Percentiles rank a stretch among this genome's conserved stretches.
Evolutionary conservation across 495 filamentous ascomycete species (phyloP).

Genomic region (Penicillium goetzii): DNA sequence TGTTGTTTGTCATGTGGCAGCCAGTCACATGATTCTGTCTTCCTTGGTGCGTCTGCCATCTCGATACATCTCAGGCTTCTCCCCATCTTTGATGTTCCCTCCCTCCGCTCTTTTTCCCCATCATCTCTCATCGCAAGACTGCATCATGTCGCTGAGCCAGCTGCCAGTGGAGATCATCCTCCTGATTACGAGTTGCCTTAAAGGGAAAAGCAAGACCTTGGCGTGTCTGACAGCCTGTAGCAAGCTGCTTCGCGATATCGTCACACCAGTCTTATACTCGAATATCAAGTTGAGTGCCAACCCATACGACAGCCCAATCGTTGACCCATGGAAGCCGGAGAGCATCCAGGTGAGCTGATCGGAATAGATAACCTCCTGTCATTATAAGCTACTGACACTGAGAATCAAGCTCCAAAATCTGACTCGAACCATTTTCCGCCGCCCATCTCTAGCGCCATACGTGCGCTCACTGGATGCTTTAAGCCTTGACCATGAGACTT

Average conservation of each 20-base stretch:
- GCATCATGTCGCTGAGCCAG: not conserved
- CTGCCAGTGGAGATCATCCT: not conserved
- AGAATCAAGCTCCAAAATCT: not conserved
- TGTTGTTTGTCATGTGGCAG: not conserved
- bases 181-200: not conserved
- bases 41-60: not conserved
- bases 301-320: too few relatives aligned
- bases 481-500: not conserved
- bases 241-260: not conserved
- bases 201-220: not conserved
- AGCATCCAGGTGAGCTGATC: not conserved
- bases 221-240: not conserved
- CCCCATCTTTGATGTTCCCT: not conserved
- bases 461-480: not conserved
- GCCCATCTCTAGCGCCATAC: not conserved
- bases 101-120: not conserved
- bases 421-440: not conserved
- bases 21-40: not conserved
- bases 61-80: not conserved
- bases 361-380: not conserved
- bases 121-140: not conserved
- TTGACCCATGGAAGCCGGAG: too few relatives aligned
- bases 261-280: not conserved
- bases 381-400: not conserved
- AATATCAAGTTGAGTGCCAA: not conserved